A percentile compares a stretch with the other conserved stretches of the same genome.
Conservation (phyloP, 345 rosid genomes). For the Citrus australasica region DNA sequence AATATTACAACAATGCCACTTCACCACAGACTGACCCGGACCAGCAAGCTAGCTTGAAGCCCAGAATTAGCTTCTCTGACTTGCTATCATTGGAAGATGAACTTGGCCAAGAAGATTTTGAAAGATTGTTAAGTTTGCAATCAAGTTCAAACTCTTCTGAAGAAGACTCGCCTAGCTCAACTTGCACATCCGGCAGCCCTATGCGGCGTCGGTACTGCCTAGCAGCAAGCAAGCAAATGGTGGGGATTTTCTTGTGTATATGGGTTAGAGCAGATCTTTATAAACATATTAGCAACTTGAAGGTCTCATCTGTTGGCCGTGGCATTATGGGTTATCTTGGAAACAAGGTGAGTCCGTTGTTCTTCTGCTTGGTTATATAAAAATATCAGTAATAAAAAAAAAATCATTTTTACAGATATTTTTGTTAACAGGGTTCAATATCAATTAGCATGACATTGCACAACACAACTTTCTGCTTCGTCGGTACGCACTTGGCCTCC, state of each 20-base stretch:
- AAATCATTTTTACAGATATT: not conserved
- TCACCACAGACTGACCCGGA: conserved; percentile 12
- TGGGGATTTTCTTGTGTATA: conserved; percentile 81
- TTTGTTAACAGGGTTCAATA: conserved; percentile 63
- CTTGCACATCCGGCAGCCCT: conserved; percentile 24
- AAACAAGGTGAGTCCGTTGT: conserved; percentile 57
- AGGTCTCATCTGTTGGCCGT: conserved; percentile 90
- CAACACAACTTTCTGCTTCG: conserved; percentile 74
- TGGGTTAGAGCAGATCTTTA: conserved; percentile 74
- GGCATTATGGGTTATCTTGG: conserved; percentile 98
- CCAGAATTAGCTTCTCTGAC: conserved; percentile 59
- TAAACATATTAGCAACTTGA: conserved; percentile 51
- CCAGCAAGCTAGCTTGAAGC: conserved; percentile 13
- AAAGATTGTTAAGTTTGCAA: conserved; percentile 14
- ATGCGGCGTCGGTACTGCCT: conserved; percentile 41
- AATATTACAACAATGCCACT: conserved; percentile 21
- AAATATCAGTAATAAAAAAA: not conserved
- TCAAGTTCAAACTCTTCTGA: conserved; percentile 7
- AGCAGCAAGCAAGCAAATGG: conserved; percentile 95
- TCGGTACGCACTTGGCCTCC: conserved; percentile 83
- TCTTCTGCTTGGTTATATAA: not conserved
- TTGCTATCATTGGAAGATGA: conserved; percentile 45
- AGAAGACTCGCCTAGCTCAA: conserved; percentile 24
- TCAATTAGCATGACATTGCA: conserved; percentile 80
- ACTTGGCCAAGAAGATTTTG: conserved; percentile 32